Evolutionary conservation across 1,139 yeast genomes (phyloP).

Genomic region (Suhomyces chickasaworum): DNA sequence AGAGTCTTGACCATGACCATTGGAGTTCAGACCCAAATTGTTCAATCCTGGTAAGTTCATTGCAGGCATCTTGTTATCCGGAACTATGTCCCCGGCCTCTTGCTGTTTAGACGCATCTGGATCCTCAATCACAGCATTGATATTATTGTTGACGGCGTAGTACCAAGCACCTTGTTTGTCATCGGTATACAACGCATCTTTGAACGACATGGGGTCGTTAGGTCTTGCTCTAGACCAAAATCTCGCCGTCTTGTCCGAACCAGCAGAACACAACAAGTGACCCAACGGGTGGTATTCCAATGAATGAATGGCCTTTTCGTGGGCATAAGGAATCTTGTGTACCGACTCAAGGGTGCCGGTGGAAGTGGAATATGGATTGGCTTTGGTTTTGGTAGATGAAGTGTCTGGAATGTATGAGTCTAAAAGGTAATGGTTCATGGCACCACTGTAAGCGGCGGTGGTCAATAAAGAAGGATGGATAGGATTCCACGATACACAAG

Average conservation of each 20-base stretch:
- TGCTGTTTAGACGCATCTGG: constrained; percentile 14
- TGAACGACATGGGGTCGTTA: constrained; percentile 79
- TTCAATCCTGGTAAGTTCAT: constrained; percentile 31
- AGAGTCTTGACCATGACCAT: constrained; percentile 4
- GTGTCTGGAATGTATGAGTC: constrained; percentile 49
- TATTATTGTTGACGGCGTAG: constrained; percentile 65
- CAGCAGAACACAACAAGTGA: constrained; percentile 86
- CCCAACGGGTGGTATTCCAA: constrained; percentile 94
- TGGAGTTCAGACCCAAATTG: constrained; percentile 14
- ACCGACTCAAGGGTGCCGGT: constrained; percentile 41
- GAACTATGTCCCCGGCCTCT: constrained; percentile 1
- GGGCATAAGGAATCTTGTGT: constrained; percentile 85
- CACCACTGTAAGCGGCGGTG: constrained; percentile 89
- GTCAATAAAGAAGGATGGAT: constrained; percentile 76
- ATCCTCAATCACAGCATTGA: constrained; percentile 56
- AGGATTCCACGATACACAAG: constrained; percentile 93
- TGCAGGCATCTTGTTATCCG: constrained; percentile 8
- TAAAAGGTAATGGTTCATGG: constrained; percentile 74
- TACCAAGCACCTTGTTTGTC: constrained; percentile 76
- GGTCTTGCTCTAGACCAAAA: constrained; percentile 96
- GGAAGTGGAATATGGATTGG: constrained; percentile 8
- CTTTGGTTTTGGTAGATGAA: constrained; percentile 16
- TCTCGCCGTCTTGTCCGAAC: constrained; percentile 90
- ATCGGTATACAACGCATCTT: constrained; percentile 77
- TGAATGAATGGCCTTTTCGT: constrained; percentile 89